Evolutionary conservation across 108 stramenopile species (phyloP), one percentile per base, ranked within the genome.

Genomic region (Skeletonema grethae): DNA sequence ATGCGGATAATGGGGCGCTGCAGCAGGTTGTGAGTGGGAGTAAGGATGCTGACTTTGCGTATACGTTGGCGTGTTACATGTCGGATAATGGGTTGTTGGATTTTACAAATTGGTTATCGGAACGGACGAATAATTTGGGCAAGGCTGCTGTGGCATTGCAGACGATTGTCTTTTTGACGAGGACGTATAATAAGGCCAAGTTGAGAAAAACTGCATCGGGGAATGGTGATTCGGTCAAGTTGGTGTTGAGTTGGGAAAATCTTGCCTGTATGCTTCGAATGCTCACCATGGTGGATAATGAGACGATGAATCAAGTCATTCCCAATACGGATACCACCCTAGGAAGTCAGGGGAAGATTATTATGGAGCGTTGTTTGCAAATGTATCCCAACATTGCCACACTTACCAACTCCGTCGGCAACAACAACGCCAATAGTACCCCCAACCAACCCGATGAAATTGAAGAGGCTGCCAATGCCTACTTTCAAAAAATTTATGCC

Each of bases 401-500:
- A 55, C 43, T 53, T 50, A 81, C 32, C 25, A 75, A 65, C 32
- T 60, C 59, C 34, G 29, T n/a, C 12, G 30, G 32, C 46, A 13
- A 31, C 67, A 66, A 72, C 69, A 41, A 61, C 69, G 72, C 25
- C 61, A 70, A 18, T 32, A 73, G 7, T 64, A 79, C 5, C 82
- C 82, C 34, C 16, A 53, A 24, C 8, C 50, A 53, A 53, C 50
- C 50, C 50, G 94, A 96, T 68, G 97, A 98, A 32, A 96, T 99
- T 57, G 97, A 97, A 86, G 97, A 97, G 63, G 84, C 88, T 86
- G 97, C 97, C 13, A 97, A 97, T 67, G 78, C 82, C 3, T 98
- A 98, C 74, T 99, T 98, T 84, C 97, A 99, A 72, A 92, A 96
- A 70, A 98, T 99, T 60, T 99, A 99, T 77, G 95, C 96, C 3